Evolutionary conservation across 169 alveolate genomes (phyloP).

Genomic region (Plasmodium cynomolgi): DNA sequence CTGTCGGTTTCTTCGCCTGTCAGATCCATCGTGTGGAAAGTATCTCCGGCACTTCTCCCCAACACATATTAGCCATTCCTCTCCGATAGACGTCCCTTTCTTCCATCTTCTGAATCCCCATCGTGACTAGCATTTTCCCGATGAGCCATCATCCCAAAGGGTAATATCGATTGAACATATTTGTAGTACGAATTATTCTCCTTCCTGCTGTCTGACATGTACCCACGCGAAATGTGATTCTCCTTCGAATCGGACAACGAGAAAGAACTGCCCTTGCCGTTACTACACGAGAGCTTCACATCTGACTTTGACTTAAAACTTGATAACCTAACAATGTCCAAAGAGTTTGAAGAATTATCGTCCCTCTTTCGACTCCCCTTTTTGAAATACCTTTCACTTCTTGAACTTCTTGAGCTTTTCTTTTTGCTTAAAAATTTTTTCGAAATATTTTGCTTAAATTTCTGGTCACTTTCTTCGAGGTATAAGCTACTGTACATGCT

Average conservation of each 20-base stretch:
- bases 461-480: neutral
- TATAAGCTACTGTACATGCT: conserved; percentile 22
- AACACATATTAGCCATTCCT: neutral
- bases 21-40: neutral
- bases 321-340: conserved; percentile 33
- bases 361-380: conserved; percentile 29
- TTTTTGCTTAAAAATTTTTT: neutral
- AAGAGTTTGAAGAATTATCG: conserved; percentile 47
- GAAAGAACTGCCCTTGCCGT: neutral
- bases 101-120: neutral
- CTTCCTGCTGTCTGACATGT: conserved; percentile 13
- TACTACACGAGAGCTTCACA: neutral
- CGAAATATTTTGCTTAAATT: neutral
- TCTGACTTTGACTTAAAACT: conserved; percentile 46
- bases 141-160: conserved; percentile 35
- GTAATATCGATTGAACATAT: conserved; percentile 57
- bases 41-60: neutral
- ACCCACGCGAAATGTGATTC: neutral
- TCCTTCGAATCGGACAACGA: neutral
- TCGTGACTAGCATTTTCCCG: conserved; percentile 11
- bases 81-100: neutral
- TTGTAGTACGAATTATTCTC: conserved; percentile 54
- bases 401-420: neutral
- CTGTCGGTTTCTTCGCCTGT: neutral
- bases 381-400: neutral